Evolutionary conservation across 2,329 filamentous ascomycete genomes (phyloP).

Genomic region (Capronia coronata): DNA sequence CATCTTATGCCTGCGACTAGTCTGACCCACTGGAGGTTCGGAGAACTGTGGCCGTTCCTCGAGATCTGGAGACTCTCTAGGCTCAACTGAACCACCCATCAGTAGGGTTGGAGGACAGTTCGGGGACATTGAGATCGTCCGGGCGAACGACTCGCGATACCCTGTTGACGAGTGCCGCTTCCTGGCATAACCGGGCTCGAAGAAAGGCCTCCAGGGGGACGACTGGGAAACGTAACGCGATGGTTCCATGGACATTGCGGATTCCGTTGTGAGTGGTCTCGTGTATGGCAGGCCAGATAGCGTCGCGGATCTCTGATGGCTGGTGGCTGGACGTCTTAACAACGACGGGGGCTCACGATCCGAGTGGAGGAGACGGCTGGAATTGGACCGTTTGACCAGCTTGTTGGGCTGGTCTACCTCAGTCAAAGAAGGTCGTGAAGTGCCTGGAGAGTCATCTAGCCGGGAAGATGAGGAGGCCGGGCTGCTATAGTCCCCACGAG

Average conservation of each 20-base stretch:
- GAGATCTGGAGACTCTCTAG: conserved; percentile 7
- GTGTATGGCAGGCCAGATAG: conserved; percentile 31
- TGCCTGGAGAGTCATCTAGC: conserved; percentile 12
- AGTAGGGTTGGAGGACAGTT: conserved; percentile 18
- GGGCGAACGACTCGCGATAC: conserved; percentile 11
- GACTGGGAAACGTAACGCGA: conserved; percentile 9
- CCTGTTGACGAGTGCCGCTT: conserved; percentile 36
- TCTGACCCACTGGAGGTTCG: conserved; percentile 2
- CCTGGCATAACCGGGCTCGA: conserved; percentile 35
- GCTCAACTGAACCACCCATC: conserved; percentile 16
- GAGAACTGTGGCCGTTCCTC: conserved; percentile 5
- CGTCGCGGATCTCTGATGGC: conserved; percentile 55
- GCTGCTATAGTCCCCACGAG: conserved; percentile 13
- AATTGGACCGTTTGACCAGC: conserved; percentile 56
- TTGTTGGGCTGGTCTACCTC: conserved; percentile 49
- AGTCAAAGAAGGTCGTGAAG: conserved; percentile 12
- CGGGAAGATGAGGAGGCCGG: conserved; percentile 31
- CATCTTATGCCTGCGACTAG: conserved; percentile 20
- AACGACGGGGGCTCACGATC: conserved; percentile 42
- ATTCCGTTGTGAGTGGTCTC: conserved; percentile 17
- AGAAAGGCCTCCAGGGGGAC: conserved; percentile 37
- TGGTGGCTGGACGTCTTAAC: conserved; percentile 55
- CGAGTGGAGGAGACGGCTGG: conserved; percentile 44
- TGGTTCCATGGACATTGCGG: conserved; percentile 8
- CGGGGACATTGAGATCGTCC: conserved; percentile 14